Evolutionary conservation across 345 rosid genomes (phyloP).

Genomic region (Citrus reticulata): DNA sequence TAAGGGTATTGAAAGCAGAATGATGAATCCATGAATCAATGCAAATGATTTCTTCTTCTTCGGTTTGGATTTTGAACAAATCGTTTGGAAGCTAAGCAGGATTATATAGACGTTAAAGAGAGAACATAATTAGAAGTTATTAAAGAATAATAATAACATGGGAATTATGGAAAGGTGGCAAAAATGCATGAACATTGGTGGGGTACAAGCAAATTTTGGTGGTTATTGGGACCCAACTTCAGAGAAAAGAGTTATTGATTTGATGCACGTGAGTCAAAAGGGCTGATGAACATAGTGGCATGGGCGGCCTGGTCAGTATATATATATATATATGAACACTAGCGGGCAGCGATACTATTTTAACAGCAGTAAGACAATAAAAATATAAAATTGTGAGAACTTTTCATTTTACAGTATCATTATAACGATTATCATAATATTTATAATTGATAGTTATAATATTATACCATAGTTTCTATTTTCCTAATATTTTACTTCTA

Average conservation of each 20-base stretch:
- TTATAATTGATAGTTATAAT: too few relatives aligned
- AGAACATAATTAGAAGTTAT: neutral
- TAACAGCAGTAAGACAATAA: too few relatives aligned
- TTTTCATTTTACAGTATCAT: too few relatives aligned
- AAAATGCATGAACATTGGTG: constrained; percentile 25
- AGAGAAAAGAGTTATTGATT: neutral
- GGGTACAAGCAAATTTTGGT: constrained; percentile 17
- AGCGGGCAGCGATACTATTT: too few relatives aligned
- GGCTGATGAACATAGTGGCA: neutral
- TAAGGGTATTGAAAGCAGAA: constrained; percentile 25
- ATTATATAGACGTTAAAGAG: constrained; percentile 22
- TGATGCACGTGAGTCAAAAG: constrained; percentile 58
- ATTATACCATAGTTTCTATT: too few relatives aligned
- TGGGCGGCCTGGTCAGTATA: constrained; percentile 38
- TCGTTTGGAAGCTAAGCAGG: neutral
- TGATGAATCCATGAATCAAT: constrained; percentile 33
- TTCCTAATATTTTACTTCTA: too few relatives aligned
- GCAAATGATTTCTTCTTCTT: neutral
- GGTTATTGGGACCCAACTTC: constrained; percentile 22
- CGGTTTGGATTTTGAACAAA: neutral
- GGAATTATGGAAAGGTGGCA: constrained; percentile 13
- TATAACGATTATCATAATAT: too few relatives aligned
- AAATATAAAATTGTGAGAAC: too few relatives aligned
- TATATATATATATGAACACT: too few relatives aligned
- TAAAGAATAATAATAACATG: neutral